Conservation (phyloP, 371 early-diverging fungal species). For the Haplosporangium sp. region DNA sequence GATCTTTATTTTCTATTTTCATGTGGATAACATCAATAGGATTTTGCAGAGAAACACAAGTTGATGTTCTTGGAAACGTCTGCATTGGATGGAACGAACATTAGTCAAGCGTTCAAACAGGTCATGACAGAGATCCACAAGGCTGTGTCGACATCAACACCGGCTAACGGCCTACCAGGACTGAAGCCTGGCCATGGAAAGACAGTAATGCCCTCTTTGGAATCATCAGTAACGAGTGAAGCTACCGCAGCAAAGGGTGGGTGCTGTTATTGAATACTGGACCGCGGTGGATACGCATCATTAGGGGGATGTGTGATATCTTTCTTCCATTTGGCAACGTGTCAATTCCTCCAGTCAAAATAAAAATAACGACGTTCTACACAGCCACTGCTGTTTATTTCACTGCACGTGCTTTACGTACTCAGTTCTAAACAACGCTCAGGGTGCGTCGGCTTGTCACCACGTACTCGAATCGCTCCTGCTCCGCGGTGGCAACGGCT, state of each 20-base stretch:
- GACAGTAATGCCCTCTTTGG: constrained; percentile 10
- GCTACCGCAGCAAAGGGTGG: not conserved
- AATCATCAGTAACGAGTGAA: not conserved
- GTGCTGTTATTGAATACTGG: not conserved
- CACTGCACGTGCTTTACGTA: not conserved
- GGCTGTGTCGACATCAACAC: constrained; percentile 9
- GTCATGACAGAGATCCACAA: constrained; percentile 63
- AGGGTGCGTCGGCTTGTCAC: constrained; percentile 53
- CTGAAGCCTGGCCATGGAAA: constrained; percentile 24
- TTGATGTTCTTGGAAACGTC: constrained; percentile 81
- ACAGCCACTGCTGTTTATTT: constrained; percentile 1
- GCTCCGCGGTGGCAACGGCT: constrained; percentile 42
- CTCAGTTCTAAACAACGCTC: constrained; percentile 37
- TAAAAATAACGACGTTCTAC: not conserved
- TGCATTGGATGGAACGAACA: constrained; percentile 77
- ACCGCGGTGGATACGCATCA: no score
- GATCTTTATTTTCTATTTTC: not conserved
- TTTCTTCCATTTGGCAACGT: constrained; percentile 3
- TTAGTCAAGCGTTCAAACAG: constrained; percentile 75
- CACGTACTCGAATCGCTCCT: constrained; percentile 51
- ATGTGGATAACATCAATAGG: not conserved
- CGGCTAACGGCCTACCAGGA: not conserved
- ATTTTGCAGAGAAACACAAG: constrained; percentile 56
- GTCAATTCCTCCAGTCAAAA: not conserved
- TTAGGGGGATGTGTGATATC: not conserved